These are phyloP conservation scores for Neospermospora avenae DNA, from an alignment of 2,329 filamentous ascomycete genomes.

Conservation along the genomic window DNA sequence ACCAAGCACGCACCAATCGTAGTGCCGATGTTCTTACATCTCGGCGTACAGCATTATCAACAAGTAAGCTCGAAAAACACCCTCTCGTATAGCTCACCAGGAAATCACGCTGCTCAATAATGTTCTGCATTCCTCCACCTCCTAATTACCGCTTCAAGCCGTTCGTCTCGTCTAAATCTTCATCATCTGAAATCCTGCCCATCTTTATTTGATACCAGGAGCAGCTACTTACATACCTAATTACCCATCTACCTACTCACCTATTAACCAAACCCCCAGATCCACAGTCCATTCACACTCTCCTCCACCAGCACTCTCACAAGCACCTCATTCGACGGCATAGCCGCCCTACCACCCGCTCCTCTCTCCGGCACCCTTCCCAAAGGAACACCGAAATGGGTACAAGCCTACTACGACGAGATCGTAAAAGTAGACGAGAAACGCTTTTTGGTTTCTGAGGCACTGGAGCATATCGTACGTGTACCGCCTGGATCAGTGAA, in stretches of 20 bases:
- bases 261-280: no score
- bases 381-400: constrained; percentile 18
- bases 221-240: background rate
- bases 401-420: constrained; percentile 25
- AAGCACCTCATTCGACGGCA: constrained; percentile 13
- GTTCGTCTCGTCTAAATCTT: background rate
- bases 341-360: constrained; percentile 10
- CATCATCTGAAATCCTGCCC: background rate
- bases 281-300: constrained; percentile 12
- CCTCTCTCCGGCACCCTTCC: background rate
- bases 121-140: background rate
- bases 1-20: constrained; percentile 25
- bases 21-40: constrained; percentile 26
- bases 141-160: background rate
- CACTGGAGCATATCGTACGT: constrained; percentile 21
- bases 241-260: no score
- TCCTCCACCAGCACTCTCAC: background rate
- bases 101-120: no score
- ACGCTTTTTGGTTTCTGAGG: constrained; percentile 24
- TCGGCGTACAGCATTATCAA: constrained; percentile 22
- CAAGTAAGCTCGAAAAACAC: no score
- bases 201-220: no score
- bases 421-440: constrained; percentile 25
- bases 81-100: no score
- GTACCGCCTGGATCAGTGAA: constrained; percentile 16